phyloP scores from a whole-genome alignment of 441 rosid species.

The Gossypium trilobum region DNA sequence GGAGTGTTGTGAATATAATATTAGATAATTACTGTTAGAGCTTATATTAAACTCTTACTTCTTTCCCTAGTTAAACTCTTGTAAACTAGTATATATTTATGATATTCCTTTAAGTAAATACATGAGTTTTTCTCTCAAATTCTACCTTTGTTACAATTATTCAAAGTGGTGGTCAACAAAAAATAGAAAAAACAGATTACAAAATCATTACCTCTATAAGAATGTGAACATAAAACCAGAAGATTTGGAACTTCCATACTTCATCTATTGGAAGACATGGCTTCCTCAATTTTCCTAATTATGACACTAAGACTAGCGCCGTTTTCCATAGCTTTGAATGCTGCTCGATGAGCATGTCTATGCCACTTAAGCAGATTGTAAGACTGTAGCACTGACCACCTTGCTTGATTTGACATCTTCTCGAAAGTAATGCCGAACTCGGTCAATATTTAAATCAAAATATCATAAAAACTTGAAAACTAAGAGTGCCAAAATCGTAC shows the following conservation, averaged over 20 bases:
- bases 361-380: conserved; percentile 91
- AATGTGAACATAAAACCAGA: neutral
- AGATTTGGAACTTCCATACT: neutral
- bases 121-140: too few species aligned
- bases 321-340: conserved; percentile 70
- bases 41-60: too few species aligned
- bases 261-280: conserved; percentile 45
- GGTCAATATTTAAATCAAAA: neutral
- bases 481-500: conserved; percentile 20
- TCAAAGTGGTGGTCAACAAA: neutral
- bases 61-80: too few species aligned
- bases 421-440: neutral
- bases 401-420: conserved; percentile 90
- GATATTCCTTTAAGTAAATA: too few species aligned
- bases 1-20: too few species aligned
- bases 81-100: too few species aligned
- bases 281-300: conserved; percentile 66
- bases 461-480: conserved; percentile 1
- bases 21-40: too few species aligned
- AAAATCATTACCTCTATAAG: neutral
- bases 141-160: neutral
- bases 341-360: conserved; percentile 61
- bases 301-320: conserved; percentile 66
- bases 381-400: conserved; percentile 81
- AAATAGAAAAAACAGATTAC: neutral